These are phyloP conservation scores for Purshia tridentata DNA, from an alignment of 306 rosid species.

Conservation along the genomic window DNA sequence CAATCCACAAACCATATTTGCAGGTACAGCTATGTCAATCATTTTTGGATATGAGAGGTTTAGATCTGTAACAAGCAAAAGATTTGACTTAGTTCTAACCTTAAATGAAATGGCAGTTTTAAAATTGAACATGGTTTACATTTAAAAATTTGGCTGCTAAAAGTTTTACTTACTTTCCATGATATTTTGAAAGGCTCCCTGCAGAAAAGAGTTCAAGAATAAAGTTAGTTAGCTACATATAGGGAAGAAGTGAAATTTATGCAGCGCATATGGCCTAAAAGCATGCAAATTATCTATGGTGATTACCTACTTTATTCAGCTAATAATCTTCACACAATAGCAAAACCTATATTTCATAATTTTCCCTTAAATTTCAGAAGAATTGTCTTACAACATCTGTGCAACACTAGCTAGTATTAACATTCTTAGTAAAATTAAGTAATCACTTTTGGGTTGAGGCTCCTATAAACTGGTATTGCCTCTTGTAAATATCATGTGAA, in stretches of 20 bases:
- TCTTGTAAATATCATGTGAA: not conserved
- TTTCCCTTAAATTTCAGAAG: not conserved
- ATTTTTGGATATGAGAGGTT: constrained; percentile 84
- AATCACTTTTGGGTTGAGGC: not conserved
- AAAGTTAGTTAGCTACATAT: not conserved
- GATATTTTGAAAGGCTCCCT: constrained; percentile 77
- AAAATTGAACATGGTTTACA: not conserved
- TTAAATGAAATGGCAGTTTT: not conserved
- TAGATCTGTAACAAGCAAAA: constrained; percentile 59
- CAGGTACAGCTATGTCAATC: constrained; percentile 91
- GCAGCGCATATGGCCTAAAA: not conserved
- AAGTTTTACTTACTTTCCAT: constrained; percentile 75
- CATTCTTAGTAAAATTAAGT: not conserved
- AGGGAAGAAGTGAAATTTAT: not conserved
- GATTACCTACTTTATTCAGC: not conserved
- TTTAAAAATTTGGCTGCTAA: not conserved
- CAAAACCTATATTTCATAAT: not conserved
- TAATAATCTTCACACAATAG: not conserved
- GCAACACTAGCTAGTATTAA: not conserved
- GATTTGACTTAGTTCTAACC: constrained; percentile 4
- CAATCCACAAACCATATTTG: constrained; percentile 83
- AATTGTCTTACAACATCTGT: not conserved
- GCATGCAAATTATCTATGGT: not conserved
- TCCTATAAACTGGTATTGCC: not conserved
- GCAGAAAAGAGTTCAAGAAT: constrained; percentile 36